Evolutionary conservation across 306 rosid species (phyloP), one percentile per base, ranked within the genome.

Genomic region (Mucuna pruriens): DNA sequence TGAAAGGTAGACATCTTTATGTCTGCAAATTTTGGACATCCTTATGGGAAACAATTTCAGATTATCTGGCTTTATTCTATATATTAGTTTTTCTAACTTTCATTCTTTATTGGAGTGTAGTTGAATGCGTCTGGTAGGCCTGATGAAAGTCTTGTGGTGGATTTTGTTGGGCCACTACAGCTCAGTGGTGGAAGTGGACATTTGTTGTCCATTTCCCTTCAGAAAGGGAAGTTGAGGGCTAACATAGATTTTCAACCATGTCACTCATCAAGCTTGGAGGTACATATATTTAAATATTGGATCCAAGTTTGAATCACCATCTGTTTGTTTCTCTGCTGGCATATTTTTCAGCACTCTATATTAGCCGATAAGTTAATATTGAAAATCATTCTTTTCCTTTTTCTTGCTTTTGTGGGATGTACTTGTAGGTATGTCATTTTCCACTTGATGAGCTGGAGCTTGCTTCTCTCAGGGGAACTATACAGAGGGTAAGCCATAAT

Each of bases 181-280:
- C 90, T 89, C 76, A 83, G 83, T 79, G 79, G 71, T 74, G 94
- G 85, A 60, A 90, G 78, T 82, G 90, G 92, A 80, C 91, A 88
- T 66, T 9, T 88, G 73, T 68, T 93, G 65, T 93, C 92, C 42
- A 70, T 92, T 87, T 88, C 90, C 60, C 89, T 95, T 85, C 96
- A 90, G 65, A 93, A 94, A 77, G 99, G 97, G 84, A 89, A 95
- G 71, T 81, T 93, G 54, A 89, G 83, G 85, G 97, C 93, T 62
- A 91, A 88, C 25, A 49, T 86, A 55, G 86, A 85, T 84, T 86
- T 88, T 69, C 98, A 80, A 55, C 92, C 97, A 16, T 84, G 77
- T 78, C 95, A 88, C 84, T 93, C 96, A 80, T 94, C 96, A 71
- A 90, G 82, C 89, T 90, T 95, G 88, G 98, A 95, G 98, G 98